Base-by-base conservation (phyloP, 1,284 basidiomycete species). In the Boletus semigastroideus region DNA sequence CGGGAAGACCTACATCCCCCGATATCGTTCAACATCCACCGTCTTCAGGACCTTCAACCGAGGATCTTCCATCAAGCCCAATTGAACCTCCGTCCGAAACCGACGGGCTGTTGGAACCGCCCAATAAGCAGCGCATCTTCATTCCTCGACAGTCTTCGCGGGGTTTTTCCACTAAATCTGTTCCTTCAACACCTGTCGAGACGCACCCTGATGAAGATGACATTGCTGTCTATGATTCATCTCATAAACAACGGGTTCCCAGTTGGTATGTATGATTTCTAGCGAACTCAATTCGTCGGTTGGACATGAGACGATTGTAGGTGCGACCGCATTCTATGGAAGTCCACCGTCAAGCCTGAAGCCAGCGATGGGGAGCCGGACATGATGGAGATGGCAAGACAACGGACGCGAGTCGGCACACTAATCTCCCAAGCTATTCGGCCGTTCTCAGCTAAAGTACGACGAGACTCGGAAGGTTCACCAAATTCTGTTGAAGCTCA, bases 311-410 rank as follows among this genome's bases (percentile, higher is more conserved):
- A 22, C 25, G 25, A 17, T 52, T 30, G 38, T 51, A 87, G 86
- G 86, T 91, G 88, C 60, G 88, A 91, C 61, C 80, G 88, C 19
- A 88, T 91, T 46, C 68, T 91, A 4, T 90, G 82, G 82, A 91
- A 89, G 66, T 78, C 85, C 1, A 89, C 84, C 0, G 74, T 87
- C 19, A 64, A 73, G 30, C 76, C 76, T 14, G 77, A 78, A 16
- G 67, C 70, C 1, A 22, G 48, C 22, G 63, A 69, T 39, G 73
- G 73, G 19, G 65, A 69, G 7, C 77, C 76, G 27, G 76, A 78
- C 10, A 63, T 72, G 6, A 33, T 52, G 38, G 64, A 70, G 36
- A 52, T 59, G 39, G 50, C 63, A 49, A 70, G 68, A 22, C 70
- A 74, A 28, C 74, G 77, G 37, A 77, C 68, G 16, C 72, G 78